phyloP scores from a whole-genome alignment of 1,284 basidiomycete species.

The Cronartium quercuum region DNA sequence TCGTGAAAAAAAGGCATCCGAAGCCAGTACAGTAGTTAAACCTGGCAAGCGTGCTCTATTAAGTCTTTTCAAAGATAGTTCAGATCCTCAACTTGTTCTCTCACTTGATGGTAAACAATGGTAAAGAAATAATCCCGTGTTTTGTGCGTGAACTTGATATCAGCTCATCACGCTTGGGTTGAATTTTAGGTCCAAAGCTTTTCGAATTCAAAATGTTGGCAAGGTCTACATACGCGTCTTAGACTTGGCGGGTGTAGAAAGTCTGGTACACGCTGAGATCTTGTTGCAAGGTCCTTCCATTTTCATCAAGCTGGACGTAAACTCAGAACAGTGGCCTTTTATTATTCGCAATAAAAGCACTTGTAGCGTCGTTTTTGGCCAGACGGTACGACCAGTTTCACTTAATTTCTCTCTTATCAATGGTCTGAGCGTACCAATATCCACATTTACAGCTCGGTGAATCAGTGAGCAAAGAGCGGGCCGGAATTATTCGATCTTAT shows the following conservation, averaged over 20 bases:
- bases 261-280: slow-evolving; percentile 19
- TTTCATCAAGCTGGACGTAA: slow-evolving; percentile 38
- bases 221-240: slow-evolving; percentile 35
- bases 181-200: slow-evolving; percentile 29
- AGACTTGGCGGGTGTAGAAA: slow-evolving; percentile 15
- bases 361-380: slow-evolving; percentile 33
- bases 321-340: slow-evolving; percentile 32
- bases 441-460: neutral
- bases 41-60: slow-evolving; percentile 25
- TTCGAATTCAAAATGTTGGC: slow-evolving; percentile 39
- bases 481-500: neutral
- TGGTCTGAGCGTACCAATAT: neutral
- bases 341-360: slow-evolving; percentile 37
- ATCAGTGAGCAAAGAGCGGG: neutral
- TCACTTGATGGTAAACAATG: slow-evolving; percentile 35
- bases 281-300: slow-evolving; percentile 40
- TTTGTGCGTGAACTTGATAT: neutral
- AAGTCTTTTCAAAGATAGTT: slow-evolving; percentile 33
- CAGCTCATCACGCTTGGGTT: neutral
- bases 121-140: neutral
- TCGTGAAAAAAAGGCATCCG: slow-evolving; percentile 23
- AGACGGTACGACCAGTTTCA: slow-evolving; percentile 16
- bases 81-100: slow-evolving; percentile 33
- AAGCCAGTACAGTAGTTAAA: slow-evolving; percentile 20
- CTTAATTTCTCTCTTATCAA: neutral